These are phyloP conservation scores for Epichloe baconii DNA, from an alignment of 2,329 filamentous ascomycete species.

Conservation along the genomic window DNA sequence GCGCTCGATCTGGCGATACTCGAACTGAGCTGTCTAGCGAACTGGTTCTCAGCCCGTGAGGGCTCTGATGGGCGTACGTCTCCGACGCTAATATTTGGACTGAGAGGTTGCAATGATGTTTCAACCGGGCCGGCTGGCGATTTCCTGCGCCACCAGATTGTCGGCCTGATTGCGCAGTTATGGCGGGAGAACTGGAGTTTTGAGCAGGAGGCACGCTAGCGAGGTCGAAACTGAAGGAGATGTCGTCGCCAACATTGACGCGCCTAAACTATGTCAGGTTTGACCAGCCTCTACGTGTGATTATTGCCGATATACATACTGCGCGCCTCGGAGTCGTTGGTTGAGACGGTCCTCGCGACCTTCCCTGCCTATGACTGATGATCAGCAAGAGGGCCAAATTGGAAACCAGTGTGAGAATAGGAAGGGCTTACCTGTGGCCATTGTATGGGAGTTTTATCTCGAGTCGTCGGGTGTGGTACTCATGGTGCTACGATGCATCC, in stretches of 20 bases:
- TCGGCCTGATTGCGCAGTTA: neutral
- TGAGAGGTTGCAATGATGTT: neutral
- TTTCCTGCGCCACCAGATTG: neutral
- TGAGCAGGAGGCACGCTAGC: conserved; percentile 24
- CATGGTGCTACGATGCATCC: neutral
- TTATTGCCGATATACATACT: conserved; percentile 28
- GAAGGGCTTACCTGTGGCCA: conserved; percentile 1
- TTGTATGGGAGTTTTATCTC: neutral
- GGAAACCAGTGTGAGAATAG: neutral
- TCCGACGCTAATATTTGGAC: neutral
- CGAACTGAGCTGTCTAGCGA: conserved; percentile 5
- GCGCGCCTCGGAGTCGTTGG: conserved; percentile 51
- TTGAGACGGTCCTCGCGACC: conserved; percentile 50
- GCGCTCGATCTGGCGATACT: conserved; percentile 2
- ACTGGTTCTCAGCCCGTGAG: neutral
- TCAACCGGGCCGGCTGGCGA: neutral
- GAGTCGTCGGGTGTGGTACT: neutral
- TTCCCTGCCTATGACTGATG: conserved; percentile 20
- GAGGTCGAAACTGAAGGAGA: conserved; percentile 44
- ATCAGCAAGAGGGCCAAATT: neutral
- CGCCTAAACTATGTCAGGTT: conserved; percentile 23
- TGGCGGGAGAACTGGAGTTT: conserved; percentile 6
- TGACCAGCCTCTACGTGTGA: neutral
- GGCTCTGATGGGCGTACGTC: neutral
- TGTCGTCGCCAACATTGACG: conserved; percentile 46